Conservation (phyloP, 2,329 filamentous ascomycete genomes). For the Stagonosporopsis tanaceti region DNA sequence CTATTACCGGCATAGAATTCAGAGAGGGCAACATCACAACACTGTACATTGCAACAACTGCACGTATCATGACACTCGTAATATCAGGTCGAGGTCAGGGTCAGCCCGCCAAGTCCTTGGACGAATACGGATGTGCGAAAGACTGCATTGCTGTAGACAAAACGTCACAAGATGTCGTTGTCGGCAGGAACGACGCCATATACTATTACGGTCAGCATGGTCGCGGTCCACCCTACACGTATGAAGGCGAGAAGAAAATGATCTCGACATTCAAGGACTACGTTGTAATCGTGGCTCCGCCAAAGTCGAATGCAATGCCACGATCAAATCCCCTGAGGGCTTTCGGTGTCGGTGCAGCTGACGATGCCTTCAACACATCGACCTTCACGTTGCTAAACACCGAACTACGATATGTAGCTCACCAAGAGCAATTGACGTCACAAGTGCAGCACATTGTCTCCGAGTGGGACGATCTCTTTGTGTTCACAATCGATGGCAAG, state of each 20-base stretch:
- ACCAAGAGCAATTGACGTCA: slow-evolving; percentile 84
- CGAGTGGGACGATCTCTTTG: slow-evolving; percentile 90
- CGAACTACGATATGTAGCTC: slow-evolving; percentile 86
- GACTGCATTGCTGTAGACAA: slow-evolving; percentile 92
- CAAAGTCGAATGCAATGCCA: slow-evolving; percentile 62
- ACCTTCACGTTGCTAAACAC: slow-evolving; percentile 93
- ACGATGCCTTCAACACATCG: slow-evolving; percentile 84
- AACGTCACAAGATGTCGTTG: slow-evolving; percentile 81
- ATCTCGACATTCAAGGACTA: slow-evolving; percentile 85
- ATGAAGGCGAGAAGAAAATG: slow-evolving; percentile 87
- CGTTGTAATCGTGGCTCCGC: slow-evolving; percentile 84
- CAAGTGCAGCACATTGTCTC: slow-evolving; percentile 81
- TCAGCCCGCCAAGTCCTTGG: slow-evolving; percentile 84
- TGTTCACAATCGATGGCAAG: slow-evolving; percentile 92
- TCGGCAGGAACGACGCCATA: slow-evolving; percentile 94
- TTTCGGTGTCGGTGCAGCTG: slow-evolving; percentile 75
- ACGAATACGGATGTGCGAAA: slow-evolving; percentile 89
- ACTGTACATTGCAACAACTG: slow-evolving; percentile 91
- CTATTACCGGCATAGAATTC: slow-evolving; percentile 89
- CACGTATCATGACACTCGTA: slow-evolving; percentile 82
- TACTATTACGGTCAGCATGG: slow-evolving; percentile 91
- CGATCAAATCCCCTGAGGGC: slow-evolving; percentile 71
- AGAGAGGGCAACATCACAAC: slow-evolving; percentile 71
- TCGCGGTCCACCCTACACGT: slow-evolving; percentile 85
- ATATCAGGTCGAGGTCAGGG: slow-evolving; percentile 90